These are phyloP conservation scores for Neofusicoccum laricinum DNA, from an alignment of 2,329 filamentous ascomycete genomes.

Conservation along the genomic window DNA sequence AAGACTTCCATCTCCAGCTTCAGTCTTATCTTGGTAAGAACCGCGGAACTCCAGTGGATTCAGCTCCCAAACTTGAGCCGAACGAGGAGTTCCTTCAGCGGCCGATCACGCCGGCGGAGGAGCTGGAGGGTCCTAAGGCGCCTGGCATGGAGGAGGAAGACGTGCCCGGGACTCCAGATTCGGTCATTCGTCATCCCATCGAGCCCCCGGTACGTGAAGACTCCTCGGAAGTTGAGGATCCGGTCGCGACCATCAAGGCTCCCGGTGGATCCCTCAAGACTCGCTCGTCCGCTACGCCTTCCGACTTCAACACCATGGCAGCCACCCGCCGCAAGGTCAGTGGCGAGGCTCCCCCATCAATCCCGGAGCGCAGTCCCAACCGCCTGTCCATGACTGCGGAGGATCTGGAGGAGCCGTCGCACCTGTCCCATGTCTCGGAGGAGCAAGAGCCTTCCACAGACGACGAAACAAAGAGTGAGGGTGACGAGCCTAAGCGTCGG, in stretches of 20 bases:
- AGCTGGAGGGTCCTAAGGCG: constrained; percentile 45
- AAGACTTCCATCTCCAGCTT: constrained; percentile 55
- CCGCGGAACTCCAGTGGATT: constrained; percentile 20
- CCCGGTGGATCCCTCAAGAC: constrained; percentile 85
- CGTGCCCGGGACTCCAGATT: constrained; percentile 76
- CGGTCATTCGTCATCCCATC: constrained; percentile 79
- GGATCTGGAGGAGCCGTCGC: constrained; percentile 12
- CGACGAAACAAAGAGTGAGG: constrained; percentile 22
- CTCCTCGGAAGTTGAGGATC: constrained; percentile 61
- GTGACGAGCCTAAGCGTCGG: constrained; percentile 25
- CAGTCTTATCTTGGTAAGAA: constrained; percentile 50
- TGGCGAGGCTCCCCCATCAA: constrained; percentile 57
- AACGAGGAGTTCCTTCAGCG: constrained; percentile 37
- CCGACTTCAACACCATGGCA: constrained; percentile 80
- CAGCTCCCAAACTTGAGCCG: constrained; percentile 35
- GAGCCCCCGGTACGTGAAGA: constrained; percentile 40
- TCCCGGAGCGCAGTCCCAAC: constrained; percentile 37
- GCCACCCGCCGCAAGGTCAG: constrained; percentile 83
- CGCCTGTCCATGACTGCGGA: constrained; percentile 31
- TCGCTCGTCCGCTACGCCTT: constrained; percentile 79
- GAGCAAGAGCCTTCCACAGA: constrained; percentile 31
- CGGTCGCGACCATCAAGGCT: constrained; percentile 83
- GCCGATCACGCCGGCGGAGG: constrained; percentile 52
- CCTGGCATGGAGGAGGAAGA: constrained; percentile 51
- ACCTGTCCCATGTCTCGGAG: constrained; percentile 11